Evolutionary conservation across 768 basidiomycete species (phyloP), one percentile per base, ranked within the genome.

Genomic region (Boletus eberwhitei): DNA sequence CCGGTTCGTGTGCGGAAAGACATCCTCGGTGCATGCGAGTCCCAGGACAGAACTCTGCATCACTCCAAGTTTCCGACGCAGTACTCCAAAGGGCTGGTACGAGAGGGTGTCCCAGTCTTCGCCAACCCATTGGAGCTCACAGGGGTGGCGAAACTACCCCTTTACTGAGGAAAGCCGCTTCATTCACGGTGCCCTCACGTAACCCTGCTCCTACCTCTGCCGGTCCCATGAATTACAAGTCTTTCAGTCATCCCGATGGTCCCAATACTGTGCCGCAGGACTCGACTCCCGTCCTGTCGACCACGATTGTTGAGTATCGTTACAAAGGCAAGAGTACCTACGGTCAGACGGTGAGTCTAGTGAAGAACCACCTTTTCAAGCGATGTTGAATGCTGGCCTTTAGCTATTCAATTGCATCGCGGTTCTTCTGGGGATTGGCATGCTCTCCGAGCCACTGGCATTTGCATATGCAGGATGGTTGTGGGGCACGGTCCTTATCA

Each of bases 401-500:
- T 54, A 92, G 92, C 72, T 96, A n/a, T 93, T 93, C 71, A 95
- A 95, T 62, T 86, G 86, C 11, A 88, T 87, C 32, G 91, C 91
- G 14, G 88, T 94, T 34, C 74, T 96, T 12, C 76, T 93, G 19
- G 93, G 93, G 7, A 87, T 95, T 58, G 93, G 93, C 5, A 86
- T 96, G 78, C 78, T 95, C 17, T 91, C 91, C 13, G 86, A 92
- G 66, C 92, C 93, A 0, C 77, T 97, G 24, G 95, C 95, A 0
- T 96, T 97, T 63, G 84, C 93, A 1, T 92, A 91, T 63, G 83
- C 92, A 2, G 96, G 95, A 4, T 98, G 95, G 95, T 72, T 87
- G 17, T 75, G 79, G 36, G 95, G 96, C 1, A 86, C 85, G 1
- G 8, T 79, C 24, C 74, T 98, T 16, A 82, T 96, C 53, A 65